Evolutionary conservation across 345 rosid species (phyloP), one percentile per base, ranked within the genome.

Genomic region (Geranium rotundifolium): DNA sequence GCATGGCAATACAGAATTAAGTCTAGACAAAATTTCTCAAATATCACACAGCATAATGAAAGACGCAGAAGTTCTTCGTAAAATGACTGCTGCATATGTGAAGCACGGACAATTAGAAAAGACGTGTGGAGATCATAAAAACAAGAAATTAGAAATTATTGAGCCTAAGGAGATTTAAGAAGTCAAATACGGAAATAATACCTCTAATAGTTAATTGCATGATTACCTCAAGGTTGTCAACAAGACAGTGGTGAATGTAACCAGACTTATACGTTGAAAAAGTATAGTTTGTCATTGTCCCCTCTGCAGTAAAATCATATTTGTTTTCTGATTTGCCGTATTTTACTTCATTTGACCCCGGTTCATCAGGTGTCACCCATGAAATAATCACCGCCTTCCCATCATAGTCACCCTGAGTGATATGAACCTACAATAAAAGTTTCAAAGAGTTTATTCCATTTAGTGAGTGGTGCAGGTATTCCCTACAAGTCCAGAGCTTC

Each of bases 391-490:
- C 89, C 63, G 89, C 95, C 61, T 77, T 89, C 55, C 96, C 96
- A 58, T 84, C 81, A 65, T 89, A 87, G 68, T 91, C 95, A 63
- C 95, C 96, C 79, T 91, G 95, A 30, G 95, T 89, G 59, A 91
- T 85, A 75, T 80, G 98, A 19, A 91, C 95, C 90, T 85, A 58
- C 18, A 69, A 50, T 31, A 66, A 34, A 59, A 66, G 3, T 4
- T 55, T 59, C 41, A 34, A 19, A 31, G 29, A 29, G 64, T n/a
- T 54, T 30, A 69, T 23, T 23, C 27, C 27, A 23, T 23, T 23
- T 23, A 23, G 27, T 23, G 27, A 46, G 52, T 10, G 16, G 16
- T 46, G 46, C 52, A 46, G 3, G 15, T 46, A 9, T 14, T 46
- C 15, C 52, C 52, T 46, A 14, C 52, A 46, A 9, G 3, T 3